phyloP scores from a whole-genome alignment of 2,329 filamentous ascomycete genomes.

The Trichoderma atroviride region DNA sequence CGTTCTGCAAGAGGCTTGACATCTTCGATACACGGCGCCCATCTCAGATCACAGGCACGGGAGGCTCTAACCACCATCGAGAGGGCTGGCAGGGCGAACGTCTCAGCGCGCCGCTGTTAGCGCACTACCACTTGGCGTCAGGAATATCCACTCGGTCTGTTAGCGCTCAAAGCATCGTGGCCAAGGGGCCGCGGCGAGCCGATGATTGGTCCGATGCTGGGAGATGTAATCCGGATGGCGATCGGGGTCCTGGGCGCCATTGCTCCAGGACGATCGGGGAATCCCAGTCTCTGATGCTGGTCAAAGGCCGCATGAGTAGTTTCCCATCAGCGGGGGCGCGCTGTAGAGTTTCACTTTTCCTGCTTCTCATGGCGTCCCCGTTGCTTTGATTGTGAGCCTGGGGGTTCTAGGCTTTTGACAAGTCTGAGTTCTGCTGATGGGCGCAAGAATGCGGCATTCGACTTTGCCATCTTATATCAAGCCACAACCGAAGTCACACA shows the following conservation, averaged over 20 bases:
- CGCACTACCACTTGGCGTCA: neutral
- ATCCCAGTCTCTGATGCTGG: conserved; percentile 7
- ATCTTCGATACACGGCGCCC: conserved; percentile 13
- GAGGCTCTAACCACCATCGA: conserved; percentile 19
- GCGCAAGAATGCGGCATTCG: conserved; percentile 9
- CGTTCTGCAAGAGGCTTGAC: neutral
- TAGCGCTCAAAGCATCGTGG: neutral
- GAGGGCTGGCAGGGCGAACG: neutral
- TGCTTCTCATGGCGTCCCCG: neutral
- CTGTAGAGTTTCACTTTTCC: neutral
- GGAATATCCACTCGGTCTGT: neutral
- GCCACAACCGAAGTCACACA: neutral
- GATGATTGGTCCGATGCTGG: conserved; percentile 26
- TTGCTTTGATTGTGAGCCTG: neutral
- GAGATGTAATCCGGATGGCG: neutral
- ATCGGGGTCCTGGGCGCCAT: conserved; percentile 15
- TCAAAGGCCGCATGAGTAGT: conserved; percentile 5
- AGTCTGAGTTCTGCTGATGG: neutral
- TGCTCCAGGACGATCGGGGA: conserved; percentile 17
- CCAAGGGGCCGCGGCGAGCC: neutral
- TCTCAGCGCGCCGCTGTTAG: conserved; percentile 14
- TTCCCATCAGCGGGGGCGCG: neutral
- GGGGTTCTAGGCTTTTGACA: neutral
- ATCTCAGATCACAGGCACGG: conserved; percentile 18
- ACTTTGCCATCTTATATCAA: neutral